phyloP scores from a whole-genome alignment of 176 grass and related monocot genomes.

The Melocanna baccifera region DNA sequence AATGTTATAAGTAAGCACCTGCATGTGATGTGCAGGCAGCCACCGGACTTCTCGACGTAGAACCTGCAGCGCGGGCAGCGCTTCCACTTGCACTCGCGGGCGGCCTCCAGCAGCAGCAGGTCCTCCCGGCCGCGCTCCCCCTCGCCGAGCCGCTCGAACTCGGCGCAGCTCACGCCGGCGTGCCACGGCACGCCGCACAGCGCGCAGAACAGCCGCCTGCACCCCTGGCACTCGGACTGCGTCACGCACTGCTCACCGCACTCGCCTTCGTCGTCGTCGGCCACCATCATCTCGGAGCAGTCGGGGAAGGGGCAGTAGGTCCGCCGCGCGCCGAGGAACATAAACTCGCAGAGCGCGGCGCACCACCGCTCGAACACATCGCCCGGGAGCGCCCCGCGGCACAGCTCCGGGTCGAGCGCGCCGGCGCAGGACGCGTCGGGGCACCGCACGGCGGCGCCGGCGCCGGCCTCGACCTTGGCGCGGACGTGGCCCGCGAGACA shows the following conservation, averaged over 20 bases:
- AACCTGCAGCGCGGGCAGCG: constrained; percentile 66
- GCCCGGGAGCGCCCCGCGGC: constrained; percentile 8
- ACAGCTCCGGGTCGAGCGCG: constrained; percentile 38
- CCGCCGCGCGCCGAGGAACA: constrained; percentile 36
- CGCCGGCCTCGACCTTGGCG: constrained; percentile 51
- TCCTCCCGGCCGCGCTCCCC: constrained; percentile 53
- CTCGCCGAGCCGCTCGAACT: constrained; percentile 35
- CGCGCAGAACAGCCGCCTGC: constrained; percentile 53
- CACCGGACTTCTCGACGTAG: constrained; percentile 53
- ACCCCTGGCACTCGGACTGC: constrained; percentile 54
- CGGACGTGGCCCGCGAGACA: constrained; percentile 56
- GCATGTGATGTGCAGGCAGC: constrained; percentile 76
- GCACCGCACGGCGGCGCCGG: constrained; percentile 29
- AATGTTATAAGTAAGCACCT: constrained; percentile 30
- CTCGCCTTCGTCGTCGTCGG: constrained; percentile 34
- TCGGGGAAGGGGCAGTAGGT: constrained; percentile 65
- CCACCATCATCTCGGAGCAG: constrained; percentile 65
- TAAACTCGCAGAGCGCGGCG: constrained; percentile 44
- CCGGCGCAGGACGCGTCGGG: constrained; percentile 44
- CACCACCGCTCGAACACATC: constrained; percentile 57
- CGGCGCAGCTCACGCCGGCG: constrained; percentile 43
- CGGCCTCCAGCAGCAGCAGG: constrained; percentile 55
- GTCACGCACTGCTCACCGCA: constrained; percentile 11
- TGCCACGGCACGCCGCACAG: constrained; percentile 66
- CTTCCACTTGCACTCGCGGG: constrained; percentile 56